A percentile compares a stretch with the other conserved stretches of the same genome.
phyloP scores from a whole-genome alignment of 306 rosid species.

The Acmispon strigosus region DNA sequence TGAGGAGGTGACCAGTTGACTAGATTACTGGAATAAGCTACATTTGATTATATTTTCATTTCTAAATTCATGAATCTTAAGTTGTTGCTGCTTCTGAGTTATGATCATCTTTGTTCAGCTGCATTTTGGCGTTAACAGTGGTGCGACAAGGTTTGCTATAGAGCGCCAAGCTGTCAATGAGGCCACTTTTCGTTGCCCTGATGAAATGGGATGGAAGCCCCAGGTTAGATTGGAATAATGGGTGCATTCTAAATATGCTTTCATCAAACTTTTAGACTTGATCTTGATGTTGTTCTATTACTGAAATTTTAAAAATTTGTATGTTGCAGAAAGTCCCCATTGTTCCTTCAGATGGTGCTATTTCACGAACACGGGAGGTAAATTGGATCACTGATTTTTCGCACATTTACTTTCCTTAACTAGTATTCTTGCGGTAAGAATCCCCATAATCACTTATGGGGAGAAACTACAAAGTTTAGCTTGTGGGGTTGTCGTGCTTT shows the following conservation, averaged over 20 bases:
- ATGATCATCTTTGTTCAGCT: constrained; percentile 38
- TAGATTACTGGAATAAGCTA: background rate
- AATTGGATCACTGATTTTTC: background rate
- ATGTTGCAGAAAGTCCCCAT: constrained; percentile 81
- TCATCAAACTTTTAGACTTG: constrained; percentile 4
- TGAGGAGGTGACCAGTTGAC: background rate
- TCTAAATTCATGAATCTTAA: background rate
- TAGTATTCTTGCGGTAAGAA: background rate
- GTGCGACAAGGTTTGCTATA: constrained; percentile 83
- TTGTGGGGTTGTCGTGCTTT: too few species aligned
- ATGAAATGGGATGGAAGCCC: constrained; percentile 98
- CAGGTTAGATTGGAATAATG: constrained; percentile 43
- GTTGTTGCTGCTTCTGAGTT: constrained; percentile 9
- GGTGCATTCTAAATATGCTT: background rate
- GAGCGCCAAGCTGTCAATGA: constrained; percentile 97
- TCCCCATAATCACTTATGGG: too few species aligned
- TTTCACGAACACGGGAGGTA: constrained; percentile 67
- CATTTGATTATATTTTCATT: background rate
- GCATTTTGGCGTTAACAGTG: constrained; percentile 96
- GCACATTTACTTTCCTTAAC: background rate
- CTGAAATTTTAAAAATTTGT: constrained; percentile 14
- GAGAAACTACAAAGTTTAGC: too few species aligned
- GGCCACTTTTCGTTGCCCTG: constrained; percentile 95
- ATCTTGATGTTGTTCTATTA: background rate
- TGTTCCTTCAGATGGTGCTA: constrained; percentile 66